Conservation (phyloP, 1,284 basidiomycete species). For the Kalmanozyma brasiliensis region DNA sequence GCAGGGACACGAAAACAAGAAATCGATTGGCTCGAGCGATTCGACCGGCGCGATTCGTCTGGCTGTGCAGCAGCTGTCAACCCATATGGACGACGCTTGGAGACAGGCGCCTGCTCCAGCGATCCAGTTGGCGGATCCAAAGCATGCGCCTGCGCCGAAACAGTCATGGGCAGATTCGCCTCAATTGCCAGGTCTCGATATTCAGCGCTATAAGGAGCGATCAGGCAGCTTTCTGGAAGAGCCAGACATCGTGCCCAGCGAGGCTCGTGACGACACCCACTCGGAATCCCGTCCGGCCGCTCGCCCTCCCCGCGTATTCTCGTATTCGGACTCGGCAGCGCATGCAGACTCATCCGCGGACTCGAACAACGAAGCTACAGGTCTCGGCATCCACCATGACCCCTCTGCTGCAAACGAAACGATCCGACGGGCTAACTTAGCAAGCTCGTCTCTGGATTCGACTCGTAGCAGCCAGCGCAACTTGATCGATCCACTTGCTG, state of each 20-base stretch:
- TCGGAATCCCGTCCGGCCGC: background rate
- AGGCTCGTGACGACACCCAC: background rate
- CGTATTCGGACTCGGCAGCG: conserved; percentile 1
- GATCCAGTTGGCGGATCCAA: conserved; percentile 6
- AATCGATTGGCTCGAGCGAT: conserved; percentile 28
- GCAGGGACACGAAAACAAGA: conserved; percentile 34
- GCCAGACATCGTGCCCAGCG: conserved; percentile 16
- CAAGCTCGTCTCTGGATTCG: conserved; percentile 1
- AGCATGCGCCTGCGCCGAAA: conserved; percentile 8
- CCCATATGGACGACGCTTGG: conserved; percentile 54
- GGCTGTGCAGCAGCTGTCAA: conserved; percentile 48
- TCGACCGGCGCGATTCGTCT: conserved; percentile 34
- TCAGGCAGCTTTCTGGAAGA: conserved; percentile 55
- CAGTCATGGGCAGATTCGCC: conserved; percentile 52
- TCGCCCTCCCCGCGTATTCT: conserved; percentile 6
- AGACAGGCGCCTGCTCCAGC: conserved; percentile 31
- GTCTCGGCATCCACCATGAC: conserved; percentile 19
- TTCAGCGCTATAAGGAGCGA: conserved; percentile 35
- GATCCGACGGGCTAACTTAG: background rate
- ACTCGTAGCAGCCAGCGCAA: conserved; percentile 32
- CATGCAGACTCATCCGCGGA: background rate
- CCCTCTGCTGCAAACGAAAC: background rate
- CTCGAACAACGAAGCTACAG: conserved; percentile 6
- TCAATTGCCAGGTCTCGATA: conserved; percentile 46
- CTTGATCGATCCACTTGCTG: conserved; percentile 20